A percentile compares a stretch with the other conserved stretches of the same genome.
Conservation (phyloP, 208 protist genomes). For the Crithidia fasciculata region DNA sequence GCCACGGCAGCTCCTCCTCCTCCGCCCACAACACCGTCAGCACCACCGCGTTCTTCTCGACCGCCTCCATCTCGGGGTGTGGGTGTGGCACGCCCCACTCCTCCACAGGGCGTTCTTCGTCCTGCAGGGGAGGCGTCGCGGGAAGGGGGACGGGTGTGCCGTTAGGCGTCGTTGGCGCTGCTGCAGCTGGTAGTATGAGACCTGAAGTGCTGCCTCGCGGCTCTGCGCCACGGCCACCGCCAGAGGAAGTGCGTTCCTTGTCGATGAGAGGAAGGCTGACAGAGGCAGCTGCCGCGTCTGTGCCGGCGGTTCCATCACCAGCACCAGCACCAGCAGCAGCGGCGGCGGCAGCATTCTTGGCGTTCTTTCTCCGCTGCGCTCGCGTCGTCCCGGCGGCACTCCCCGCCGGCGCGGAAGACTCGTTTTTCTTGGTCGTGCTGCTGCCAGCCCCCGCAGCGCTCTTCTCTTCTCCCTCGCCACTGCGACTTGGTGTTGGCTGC, state of each 20-base stretch:
- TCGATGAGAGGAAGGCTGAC: not conserved
- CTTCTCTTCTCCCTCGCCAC: not conserved
- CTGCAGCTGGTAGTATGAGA: no score
- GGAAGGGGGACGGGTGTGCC: slow-evolving; percentile 5
- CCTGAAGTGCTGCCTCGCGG: no score
- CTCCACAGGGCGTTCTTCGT: slow-evolving; percentile 32
- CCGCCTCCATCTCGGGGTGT: slow-evolving; percentile 54
- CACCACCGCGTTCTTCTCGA: slow-evolving; percentile 78
- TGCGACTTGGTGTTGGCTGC: no score
- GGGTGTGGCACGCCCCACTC: slow-evolving; percentile 55
- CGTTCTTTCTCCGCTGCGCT: not conserved
- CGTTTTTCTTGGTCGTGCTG: not conserved
- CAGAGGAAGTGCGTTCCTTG: no score
- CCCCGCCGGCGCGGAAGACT: no score
- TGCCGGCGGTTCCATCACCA: no score
- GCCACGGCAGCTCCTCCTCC: not conserved
- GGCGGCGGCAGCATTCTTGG: not conserved
- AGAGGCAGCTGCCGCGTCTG: not conserved
- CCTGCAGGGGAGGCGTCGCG: slow-evolving; percentile 22
- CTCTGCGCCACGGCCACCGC: no score
- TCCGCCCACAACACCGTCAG: slow-evolving; percentile 55
- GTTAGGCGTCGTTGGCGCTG: not conserved
- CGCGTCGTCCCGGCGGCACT: not conserved
- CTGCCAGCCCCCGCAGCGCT: not conserved
- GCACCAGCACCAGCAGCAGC: not conserved